These are phyloP conservation scores for Conringia planisiliqua DNA, from an alignment of 345 rosid species.

Conservation along the genomic window DNA sequence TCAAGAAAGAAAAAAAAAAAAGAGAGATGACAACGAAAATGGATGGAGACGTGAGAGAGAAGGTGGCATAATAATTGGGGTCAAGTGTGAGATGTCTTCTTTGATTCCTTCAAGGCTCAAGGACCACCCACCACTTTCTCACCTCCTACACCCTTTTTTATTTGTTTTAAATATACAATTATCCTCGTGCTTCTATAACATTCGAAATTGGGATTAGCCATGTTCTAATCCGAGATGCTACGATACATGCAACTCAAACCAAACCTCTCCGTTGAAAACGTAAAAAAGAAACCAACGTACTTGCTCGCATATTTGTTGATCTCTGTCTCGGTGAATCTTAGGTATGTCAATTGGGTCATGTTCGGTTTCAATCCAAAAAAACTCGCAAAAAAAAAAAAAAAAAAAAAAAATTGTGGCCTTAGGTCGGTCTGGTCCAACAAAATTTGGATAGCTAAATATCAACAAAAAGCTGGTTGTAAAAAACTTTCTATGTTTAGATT, in stretches of 20 bases:
- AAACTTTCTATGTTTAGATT: not conserved
- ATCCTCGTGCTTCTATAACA: constrained; percentile 15
- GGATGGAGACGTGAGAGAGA: constrained; percentile 40
- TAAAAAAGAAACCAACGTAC: not conserved
- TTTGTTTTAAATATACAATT: not conserved
- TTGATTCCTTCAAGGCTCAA: constrained; percentile 38
- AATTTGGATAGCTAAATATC: not conserved
- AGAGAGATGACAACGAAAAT: constrained; percentile 30
- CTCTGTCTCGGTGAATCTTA: not conserved
- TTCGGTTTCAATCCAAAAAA: not conserved
- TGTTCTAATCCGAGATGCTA: not conserved
- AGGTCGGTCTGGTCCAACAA: not conserved
- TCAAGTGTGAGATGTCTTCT: constrained; percentile 34
- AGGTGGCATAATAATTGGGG: constrained; percentile 37
- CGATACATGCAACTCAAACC: not conserved
- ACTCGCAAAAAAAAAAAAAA: not conserved
- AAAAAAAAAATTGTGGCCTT: not conserved
- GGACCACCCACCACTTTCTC: constrained; percentile 38
- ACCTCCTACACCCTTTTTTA: not conserved
- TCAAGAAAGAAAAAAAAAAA: not conserved
- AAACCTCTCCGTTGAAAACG: not conserved
- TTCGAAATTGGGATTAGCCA: constrained; percentile 3
- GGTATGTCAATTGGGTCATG: not conserved
- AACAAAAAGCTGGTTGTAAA: not conserved
- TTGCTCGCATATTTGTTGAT: not conserved